A percentile compares a stretch with the other conserved stretches of the same genome.
Conservation (phyloP, 768 basidiomycete genomes). For the Collybia sordida region DNA sequence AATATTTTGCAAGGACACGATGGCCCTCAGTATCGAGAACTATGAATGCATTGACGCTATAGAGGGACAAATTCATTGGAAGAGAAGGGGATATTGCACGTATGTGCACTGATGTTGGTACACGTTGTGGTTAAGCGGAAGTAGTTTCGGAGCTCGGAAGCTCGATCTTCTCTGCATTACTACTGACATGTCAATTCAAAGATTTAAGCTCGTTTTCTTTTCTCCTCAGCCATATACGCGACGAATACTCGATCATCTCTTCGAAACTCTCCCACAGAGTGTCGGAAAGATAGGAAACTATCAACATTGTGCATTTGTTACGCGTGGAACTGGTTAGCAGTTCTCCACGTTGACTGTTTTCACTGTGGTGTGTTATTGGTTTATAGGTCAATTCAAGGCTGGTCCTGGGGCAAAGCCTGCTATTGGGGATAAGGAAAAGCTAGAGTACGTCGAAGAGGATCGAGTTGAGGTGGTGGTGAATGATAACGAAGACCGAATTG, state of each 20-base stretch:
- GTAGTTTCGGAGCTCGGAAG: too few relatives aligned
- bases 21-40: constrained; percentile 95
- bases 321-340: constrained; percentile 49
- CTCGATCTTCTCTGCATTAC: constrained; percentile 40
- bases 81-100: background rate
- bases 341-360: background rate
- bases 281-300: constrained; percentile 55
- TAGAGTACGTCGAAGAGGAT: constrained; percentile 53
- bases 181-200: background rate
- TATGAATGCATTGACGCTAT: constrained; percentile 83
- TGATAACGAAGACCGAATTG: constrained; percentile 31
- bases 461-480: constrained; percentile 52
- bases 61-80: constrained; percentile 80
- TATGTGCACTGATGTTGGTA: too few relatives aligned
- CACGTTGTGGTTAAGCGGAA: too few relatives aligned
- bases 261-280: constrained; percentile 40
- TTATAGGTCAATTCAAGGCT: constrained; percentile 47
- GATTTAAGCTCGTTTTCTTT: constrained; percentile 57
- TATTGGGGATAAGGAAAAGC: constrained; percentile 39
- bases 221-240: constrained; percentile 28
- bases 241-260: constrained; percentile 38
- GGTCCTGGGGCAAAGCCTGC: constrained; percentile 39
- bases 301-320: constrained; percentile 53
- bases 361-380: constrained; percentile 3
- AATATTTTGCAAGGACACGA: constrained; percentile 96